Evolutionary conservation across 306 rosid species (phyloP).

Genomic region (Vigna mungo): DNA sequence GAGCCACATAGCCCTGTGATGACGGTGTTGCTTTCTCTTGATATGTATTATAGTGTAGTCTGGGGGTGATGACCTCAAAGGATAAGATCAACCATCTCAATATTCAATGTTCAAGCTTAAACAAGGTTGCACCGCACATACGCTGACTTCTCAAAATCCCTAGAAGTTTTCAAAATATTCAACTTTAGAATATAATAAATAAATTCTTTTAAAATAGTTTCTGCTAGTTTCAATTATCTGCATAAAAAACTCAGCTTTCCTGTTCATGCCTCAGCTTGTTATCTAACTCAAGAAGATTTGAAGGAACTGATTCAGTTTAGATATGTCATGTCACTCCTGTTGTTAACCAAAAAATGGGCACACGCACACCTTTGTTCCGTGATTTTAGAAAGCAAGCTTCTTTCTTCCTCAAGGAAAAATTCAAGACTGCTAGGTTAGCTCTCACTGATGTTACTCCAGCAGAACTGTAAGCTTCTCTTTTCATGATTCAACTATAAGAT

Average conservation of each 20-base stretch:
- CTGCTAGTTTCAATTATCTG: neutral
- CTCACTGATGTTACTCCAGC: slow-evolving; percentile 86
- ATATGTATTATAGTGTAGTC: neutral
- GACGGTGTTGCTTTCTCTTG: neutral
- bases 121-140: neutral
- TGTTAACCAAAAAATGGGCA: slow-evolving; percentile 46
- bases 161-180: too few relatives aligned
- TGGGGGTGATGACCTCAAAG: neutral
- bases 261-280: neutral
- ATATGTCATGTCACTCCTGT: slow-evolving; percentile 54
- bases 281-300: neutral
- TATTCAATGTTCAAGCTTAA: neutral
- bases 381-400: slow-evolving; percentile 82
- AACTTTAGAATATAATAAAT: neutral
- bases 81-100: neutral
- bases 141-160: too few relatives aligned
- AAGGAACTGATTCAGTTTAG: neutral
- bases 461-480: slow-evolving; percentile 57
- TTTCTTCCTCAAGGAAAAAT: slow-evolving; percentile 75
- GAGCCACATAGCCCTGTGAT: neutral
- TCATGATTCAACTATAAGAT: neutral
- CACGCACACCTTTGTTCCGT: slow-evolving; percentile 56
- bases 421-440: slow-evolving; percentile 78
- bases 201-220: neutral
- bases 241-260: neutral